phyloP scores from a whole-genome alignment of 805 yeast genomes.

The Kodamaea laetipori region DNA sequence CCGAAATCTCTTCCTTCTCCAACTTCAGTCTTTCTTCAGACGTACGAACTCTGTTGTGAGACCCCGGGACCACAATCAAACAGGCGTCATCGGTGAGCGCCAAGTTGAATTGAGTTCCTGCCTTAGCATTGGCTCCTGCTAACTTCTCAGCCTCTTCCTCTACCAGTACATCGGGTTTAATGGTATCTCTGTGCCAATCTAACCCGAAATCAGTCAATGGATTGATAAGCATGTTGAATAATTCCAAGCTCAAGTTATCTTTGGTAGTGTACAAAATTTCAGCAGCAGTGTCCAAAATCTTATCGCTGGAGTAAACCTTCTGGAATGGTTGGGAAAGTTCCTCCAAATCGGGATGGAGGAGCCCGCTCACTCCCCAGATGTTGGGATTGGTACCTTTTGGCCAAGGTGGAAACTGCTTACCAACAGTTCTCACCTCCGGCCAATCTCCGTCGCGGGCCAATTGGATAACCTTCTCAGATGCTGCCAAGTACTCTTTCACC shows the following conservation, averaged over 20 bases:
- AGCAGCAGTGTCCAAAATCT: conserved; percentile 39
- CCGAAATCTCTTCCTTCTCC: conserved; percentile 37
- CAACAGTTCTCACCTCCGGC: conserved; percentile 51
- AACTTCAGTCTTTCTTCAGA: conserved; percentile 46
- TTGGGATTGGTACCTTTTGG: conserved; percentile 51
- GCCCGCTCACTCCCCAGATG: conserved; percentile 54
- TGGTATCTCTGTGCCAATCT: conserved; percentile 56
- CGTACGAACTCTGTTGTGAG: conserved; percentile 49
- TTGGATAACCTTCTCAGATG: conserved; percentile 40
- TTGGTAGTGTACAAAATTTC: conserved; percentile 46
- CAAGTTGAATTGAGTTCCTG: conserved; percentile 54
- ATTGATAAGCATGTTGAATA: conserved; percentile 54
- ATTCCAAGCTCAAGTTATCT: conserved; percentile 46
- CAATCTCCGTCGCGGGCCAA: conserved; percentile 50
- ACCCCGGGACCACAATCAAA: conserved; percentile 50
- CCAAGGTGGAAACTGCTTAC: conserved; percentile 63
- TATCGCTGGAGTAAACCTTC: conserved; percentile 40
- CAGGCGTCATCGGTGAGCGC: conserved; percentile 50
- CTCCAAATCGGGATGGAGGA: conserved; percentile 49
- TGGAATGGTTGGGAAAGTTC: conserved; percentile 41
- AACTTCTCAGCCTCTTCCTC: conserved; percentile 48
- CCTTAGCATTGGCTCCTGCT: conserved; percentile 38
- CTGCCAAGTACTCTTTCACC: conserved; percentile 34
- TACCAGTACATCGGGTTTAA: conserved; percentile 47
- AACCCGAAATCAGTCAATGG: conserved; percentile 55